Evolutionary conservation across 139 green algal genomes (phyloP).

Genomic region (Mesostigma viride): DNA sequence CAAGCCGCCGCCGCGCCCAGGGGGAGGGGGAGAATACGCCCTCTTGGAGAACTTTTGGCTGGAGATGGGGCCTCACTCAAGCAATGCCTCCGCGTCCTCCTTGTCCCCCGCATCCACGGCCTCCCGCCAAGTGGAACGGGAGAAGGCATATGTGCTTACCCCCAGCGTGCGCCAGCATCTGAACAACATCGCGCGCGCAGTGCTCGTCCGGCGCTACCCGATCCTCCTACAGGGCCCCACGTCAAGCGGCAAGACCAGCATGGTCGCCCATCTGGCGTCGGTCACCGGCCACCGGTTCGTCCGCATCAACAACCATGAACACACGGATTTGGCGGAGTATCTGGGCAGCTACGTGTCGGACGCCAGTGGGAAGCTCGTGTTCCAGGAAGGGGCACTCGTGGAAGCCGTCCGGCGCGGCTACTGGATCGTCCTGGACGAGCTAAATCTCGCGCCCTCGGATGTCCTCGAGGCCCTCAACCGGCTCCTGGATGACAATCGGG

Average conservation of each 20-base stretch:
- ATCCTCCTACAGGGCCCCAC: constrained; percentile 85
- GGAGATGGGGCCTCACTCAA: constrained; percentile 41
- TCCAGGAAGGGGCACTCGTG: constrained; percentile 81
- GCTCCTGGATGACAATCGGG: constrained; percentile 95
- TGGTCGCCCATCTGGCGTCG: constrained; percentile 86
- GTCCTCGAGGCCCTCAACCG: constrained; percentile 93
- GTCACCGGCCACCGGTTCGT: constrained; percentile 73
- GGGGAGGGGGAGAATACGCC: no score
- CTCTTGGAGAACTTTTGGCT: constrained; percentile 93
- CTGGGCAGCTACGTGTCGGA: constrained; percentile 79
- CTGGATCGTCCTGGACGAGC: constrained; percentile 97
- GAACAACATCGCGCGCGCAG: constrained; percentile 75
- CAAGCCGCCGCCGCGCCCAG: no score
- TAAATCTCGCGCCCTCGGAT: constrained; percentile 74
- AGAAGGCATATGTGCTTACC: constrained; percentile 86
- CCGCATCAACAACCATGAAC: constrained; percentile 99
- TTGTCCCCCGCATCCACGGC: no score
- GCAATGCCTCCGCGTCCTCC: no score
- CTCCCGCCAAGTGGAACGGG: no score
- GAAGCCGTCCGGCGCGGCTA: constrained; percentile 70
- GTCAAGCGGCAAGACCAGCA: constrained; percentile 85
- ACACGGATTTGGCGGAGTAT: constrained; percentile 98
- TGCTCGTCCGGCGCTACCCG: constrained; percentile 68
- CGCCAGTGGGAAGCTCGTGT: constrained; percentile 30
- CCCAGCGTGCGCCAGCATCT: constrained; percentile 64